Evolutionary conservation across 345 rosid species (phyloP).

Genomic region (Barbarea vulgaris): DNA sequence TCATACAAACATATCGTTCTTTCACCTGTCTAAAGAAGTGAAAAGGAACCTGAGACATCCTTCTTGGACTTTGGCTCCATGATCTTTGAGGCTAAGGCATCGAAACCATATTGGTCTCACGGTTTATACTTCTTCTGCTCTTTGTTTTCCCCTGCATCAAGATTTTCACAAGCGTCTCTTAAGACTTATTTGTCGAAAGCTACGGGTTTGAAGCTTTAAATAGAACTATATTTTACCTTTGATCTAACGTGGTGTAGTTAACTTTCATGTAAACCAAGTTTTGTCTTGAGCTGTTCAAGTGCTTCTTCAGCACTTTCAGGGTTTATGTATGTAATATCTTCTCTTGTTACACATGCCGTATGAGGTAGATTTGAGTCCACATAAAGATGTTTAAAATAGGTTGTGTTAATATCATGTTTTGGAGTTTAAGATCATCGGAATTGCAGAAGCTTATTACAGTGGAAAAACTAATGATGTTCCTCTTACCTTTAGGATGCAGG

Average conservation of each 20-base stretch:
- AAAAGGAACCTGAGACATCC: constrained; percentile 52
- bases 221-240: constrained; percentile 45
- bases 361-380: constrained; percentile 5
- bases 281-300: constrained; percentile 64
- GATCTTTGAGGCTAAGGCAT: constrained; percentile 48
- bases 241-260: constrained; percentile 62
- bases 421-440: background rate
- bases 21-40: constrained; percentile 57
- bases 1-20: background rate
- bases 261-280: constrained; percentile 60
- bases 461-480: background rate
- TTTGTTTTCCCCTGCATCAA: constrained; percentile 49
- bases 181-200: background rate
- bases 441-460: background rate
- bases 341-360: constrained; percentile 47
- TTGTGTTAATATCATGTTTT: background rate
- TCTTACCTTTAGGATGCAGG: constrained; percentile 69
- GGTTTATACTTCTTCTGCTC: constrained; percentile 57
- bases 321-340: constrained; percentile 53
- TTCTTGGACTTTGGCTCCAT: constrained; percentile 56
- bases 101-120: constrained; percentile 49
- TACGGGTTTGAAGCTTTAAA: constrained; percentile 7
- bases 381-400: constrained; percentile 5
- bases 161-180: background rate
- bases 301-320: constrained; percentile 81